Evolutionary conservation across 2,329 filamentous ascomycete species (phyloP).

Genomic region (Arthrinium phaeospermum): DNA sequence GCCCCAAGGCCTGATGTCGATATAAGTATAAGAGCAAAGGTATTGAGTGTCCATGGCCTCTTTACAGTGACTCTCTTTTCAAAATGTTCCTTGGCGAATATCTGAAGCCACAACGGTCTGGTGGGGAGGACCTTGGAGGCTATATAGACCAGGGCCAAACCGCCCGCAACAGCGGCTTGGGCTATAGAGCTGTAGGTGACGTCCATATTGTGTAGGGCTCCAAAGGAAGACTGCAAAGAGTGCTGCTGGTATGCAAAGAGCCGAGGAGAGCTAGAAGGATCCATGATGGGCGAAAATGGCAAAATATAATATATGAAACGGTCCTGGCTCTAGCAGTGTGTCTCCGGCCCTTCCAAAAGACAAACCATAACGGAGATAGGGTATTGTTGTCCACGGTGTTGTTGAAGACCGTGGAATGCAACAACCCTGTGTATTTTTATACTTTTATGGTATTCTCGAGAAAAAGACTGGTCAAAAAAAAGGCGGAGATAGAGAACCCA

Average conservation of each 20-base stretch:
- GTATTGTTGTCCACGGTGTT: background rate
- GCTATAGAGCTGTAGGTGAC: constrained; percentile 30
- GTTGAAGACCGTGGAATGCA: background rate
- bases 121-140: constrained; percentile 32
- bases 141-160: constrained; percentile 39
- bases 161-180: constrained; percentile 38
- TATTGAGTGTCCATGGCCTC: constrained; percentile 46
- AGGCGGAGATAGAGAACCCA: background rate
- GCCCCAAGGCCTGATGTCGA: constrained; percentile 42
- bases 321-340: background rate
- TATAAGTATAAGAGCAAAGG: constrained; percentile 41
- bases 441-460: background rate
- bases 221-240: background rate
- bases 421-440: background rate
- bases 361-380: constrained; percentile 1
- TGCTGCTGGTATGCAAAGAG: background rate
- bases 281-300: background rate
- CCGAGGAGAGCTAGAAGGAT: background rate
- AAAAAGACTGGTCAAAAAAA: background rate
- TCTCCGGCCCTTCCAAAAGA: background rate
- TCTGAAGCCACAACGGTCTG: constrained; percentile 47
- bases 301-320: background rate
- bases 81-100: constrained; percentile 48
- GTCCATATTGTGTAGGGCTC: background rate
- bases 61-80: background rate